Percentiles rank a stretch among this genome's conserved stretches.
Evolutionary conservation across 768 basidiomycete genomes (phyloP).

Genomic region (Lentinula lateritia): DNA sequence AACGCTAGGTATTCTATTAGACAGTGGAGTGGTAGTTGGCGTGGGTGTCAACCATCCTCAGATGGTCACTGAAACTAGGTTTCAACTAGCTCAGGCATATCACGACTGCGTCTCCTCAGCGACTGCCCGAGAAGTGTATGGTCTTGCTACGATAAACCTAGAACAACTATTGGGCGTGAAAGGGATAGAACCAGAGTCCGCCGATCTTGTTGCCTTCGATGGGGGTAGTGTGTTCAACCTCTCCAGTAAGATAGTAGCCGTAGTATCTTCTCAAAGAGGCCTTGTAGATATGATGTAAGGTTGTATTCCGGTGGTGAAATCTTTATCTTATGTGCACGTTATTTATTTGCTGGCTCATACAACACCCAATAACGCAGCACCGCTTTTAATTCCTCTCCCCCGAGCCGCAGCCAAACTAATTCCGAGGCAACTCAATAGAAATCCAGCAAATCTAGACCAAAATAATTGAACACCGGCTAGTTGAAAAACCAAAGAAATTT

Average conservation of each 20-base stretch:
- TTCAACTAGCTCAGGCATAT: not conserved
- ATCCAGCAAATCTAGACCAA: slow-evolving; percentile 65
- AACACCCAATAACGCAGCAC: slow-evolving; percentile 65
- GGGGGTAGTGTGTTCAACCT: slow-evolving; percentile 55
- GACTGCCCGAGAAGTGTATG: slow-evolving; percentile 45
- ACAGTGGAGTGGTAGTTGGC: slow-evolving; percentile 77
- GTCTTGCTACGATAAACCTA: slow-evolving; percentile 9
- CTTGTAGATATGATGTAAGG: slow-evolving; percentile 41
- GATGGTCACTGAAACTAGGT: not conserved
- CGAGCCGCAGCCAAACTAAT: slow-evolving; percentile 73
- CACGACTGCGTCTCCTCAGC: slow-evolving; percentile 10
- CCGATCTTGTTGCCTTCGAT: slow-evolving; percentile 57
- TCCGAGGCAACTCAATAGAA: slow-evolving; percentile 73
- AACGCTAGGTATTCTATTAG: slow-evolving; percentile 55
- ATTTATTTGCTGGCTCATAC: slow-evolving; percentile 26
- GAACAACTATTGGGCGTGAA: slow-evolving; percentile 19
- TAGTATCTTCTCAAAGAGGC: slow-evolving; percentile 46
- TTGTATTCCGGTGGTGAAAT: not conserved
- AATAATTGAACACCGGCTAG: not conserved
- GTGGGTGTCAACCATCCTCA: slow-evolving; percentile 64
- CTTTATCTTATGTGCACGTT: slow-evolving; percentile 16
- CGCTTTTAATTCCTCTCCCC: slow-evolving; percentile 60
- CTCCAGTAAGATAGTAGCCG: slow-evolving; percentile 48
- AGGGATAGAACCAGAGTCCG: slow-evolving; percentile 27
- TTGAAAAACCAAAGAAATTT: not conserved